Percentiles rank a stretch among this genome's conserved stretches.
Evolutionary conservation across 1,284 basidiomycete genomes (phyloP).

Genomic region (Fomitopsis schrenkii): DNA sequence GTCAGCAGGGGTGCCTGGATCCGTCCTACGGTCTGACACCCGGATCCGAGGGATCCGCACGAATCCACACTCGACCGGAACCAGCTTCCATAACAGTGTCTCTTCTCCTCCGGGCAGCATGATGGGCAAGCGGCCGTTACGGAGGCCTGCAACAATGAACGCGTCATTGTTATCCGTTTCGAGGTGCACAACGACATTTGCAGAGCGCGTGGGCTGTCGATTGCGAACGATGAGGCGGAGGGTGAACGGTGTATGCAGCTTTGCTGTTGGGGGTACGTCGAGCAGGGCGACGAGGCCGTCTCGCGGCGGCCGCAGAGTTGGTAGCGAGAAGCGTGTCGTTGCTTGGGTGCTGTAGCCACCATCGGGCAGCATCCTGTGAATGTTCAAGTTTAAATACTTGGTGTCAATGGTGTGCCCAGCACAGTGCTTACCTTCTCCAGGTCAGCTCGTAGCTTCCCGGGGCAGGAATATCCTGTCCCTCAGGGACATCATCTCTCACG

Average conservation of each 20-base stretch:
- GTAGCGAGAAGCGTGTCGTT: constrained; percentile 52
- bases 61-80: constrained; percentile 70
- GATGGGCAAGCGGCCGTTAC: constrained; percentile 58
- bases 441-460: constrained; percentile 57
- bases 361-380: constrained; percentile 37
- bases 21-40: constrained; percentile 51
- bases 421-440: constrained; percentile 60
- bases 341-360: constrained; percentile 40
- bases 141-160: constrained; percentile 71
- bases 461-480: constrained; percentile 34
- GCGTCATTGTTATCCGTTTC: constrained; percentile 61
- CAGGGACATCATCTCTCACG: constrained; percentile 37
- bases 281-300: constrained; percentile 64
- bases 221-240: constrained; percentile 64
- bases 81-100: constrained; percentile 56
- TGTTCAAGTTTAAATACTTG: background rate
- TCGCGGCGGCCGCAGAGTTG: constrained; percentile 50
- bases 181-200: constrained; percentile 61
- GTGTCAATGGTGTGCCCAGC: background rate
- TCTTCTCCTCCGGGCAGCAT: constrained; percentile 70
- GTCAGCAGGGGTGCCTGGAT: constrained; percentile 7
- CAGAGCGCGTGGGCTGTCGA: constrained; percentile 53
- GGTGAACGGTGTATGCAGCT: constrained; percentile 54
- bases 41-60: constrained; percentile 54
- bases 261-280: constrained; percentile 52